Percentiles rank a stretch among this genome's conserved stretches.
Evolutionary conservation across 768 basidiomycete genomes (phyloP).

Genomic region (Holtermannia corniformis): DNA sequence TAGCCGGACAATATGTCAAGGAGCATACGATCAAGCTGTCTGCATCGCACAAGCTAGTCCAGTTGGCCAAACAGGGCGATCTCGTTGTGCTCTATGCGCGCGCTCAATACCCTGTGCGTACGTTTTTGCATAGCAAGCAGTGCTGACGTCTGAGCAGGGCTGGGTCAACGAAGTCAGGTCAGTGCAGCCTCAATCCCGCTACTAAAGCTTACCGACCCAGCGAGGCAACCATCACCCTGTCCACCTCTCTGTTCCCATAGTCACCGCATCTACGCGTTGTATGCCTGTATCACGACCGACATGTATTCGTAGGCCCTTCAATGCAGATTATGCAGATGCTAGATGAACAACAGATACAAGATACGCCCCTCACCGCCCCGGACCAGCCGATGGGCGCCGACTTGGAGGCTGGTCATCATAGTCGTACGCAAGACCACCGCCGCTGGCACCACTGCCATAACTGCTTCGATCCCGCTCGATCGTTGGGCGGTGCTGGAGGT

Average conservation of each 20-base stretch:
- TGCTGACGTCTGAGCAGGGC: too few species aligned
- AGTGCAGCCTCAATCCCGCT: too few species aligned
- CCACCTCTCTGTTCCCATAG: not conserved
- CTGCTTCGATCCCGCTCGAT: not conserved
- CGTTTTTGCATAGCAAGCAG: too few species aligned
- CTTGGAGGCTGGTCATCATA: not conserved
- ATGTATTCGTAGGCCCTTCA: not conserved
- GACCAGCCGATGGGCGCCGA: not conserved
- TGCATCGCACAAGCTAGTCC: conserved; percentile 11
- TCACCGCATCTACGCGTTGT: not conserved
- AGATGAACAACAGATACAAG: not conserved
- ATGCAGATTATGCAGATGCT: not conserved
- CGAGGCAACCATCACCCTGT: not conserved
- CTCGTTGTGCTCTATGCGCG: conserved; percentile 27
- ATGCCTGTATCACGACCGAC: not conserved
- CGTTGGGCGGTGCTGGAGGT: not conserved
- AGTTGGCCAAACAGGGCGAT: conserved; percentile 20
- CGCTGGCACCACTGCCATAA: not conserved
- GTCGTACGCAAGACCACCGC: not conserved
- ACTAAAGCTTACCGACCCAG: too few species aligned
- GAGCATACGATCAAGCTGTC: conserved; percentile 12
- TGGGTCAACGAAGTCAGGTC: not conserved
- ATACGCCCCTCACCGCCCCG: not conserved
- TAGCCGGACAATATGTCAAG: conserved; percentile 34
- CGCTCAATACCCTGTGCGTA: conserved; percentile 31